Base-by-base conservation (phyloP, 139 green algal species). In the Chlamydomonas sp. region DNA sequence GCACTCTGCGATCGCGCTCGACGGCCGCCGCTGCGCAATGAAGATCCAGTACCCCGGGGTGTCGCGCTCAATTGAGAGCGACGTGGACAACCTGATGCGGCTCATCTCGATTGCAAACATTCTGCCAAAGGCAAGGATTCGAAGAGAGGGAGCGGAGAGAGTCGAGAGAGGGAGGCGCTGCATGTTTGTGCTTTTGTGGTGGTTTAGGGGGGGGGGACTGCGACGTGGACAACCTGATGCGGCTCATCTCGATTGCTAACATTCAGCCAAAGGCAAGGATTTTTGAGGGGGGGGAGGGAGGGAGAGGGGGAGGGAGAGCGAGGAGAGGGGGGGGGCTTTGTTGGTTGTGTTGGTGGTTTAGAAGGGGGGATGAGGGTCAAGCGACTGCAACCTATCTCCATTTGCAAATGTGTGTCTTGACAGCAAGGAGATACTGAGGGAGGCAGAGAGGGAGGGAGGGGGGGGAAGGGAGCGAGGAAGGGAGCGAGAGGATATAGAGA, bases 221-320 rank as follows among this genome's bases (percentile, higher is more conserved):
- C 62, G 93, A 98, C 75, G 83, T 98, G 54, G 88, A 97, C 83
- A 98, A 98, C 79, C 75, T 98, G 30, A 88, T 95, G 88, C 80
- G 86, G 13, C 76, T 98, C 47, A 85, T 97, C 38, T 69, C 22
- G 54, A 61, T 95, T 5, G 81, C 90, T 28, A 92, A 95, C 77
- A 38, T 96, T 13, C 72, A 97, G 37, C 93, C 93, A 5, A 88
- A 86, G 75, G 88, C n/a, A n/a, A n/a, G n/a, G n/a, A n/a, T n/a
- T n/a, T n/a, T n/a, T n/a, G n/a, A n/a, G n/a, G n/a, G n/a, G n/a
- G n/a, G n/a, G n/a, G n/a, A n/a, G n/a, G n/a, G n/a, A n/a, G n/a
- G n/a, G n/a, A n/a, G n/a, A n/a, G n/a, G n/a, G n/a, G n/a, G n/a
- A n/a, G n/a, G n/a, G n/a, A n/a, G n/a, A n/a, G n/a, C n/a, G n/a